A percentile compares a stretch with the other conserved stretches of the same genome.
These are phyloP conservation scores for Termitomyces sp. DNA, from an alignment of 768 basidiomycete genomes.

Conservation along the genomic window DNA sequence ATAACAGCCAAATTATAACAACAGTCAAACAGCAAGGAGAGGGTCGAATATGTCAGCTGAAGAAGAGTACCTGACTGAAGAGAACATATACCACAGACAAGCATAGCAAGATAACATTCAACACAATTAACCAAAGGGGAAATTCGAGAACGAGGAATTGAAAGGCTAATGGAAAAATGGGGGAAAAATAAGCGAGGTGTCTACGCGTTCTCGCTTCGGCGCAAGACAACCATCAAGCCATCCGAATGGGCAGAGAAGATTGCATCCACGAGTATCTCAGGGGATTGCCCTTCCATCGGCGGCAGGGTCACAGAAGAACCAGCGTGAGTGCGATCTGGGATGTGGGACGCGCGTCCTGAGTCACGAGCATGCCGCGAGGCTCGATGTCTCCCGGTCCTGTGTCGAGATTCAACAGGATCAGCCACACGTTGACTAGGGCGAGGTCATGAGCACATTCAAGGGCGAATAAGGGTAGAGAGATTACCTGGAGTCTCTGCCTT, in stretches of 20 bases:
- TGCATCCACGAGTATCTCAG: conserved; percentile 62
- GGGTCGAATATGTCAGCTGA: too few relatives aligned
- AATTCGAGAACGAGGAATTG: not conserved
- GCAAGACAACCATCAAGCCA: conserved; percentile 76
- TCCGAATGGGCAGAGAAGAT: conserved; percentile 87
- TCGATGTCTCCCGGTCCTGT: conserved; percentile 11
- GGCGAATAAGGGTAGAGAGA: not conserved
- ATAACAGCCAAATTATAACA: not conserved
- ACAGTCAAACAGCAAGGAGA: not conserved
- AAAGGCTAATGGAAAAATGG: not conserved
- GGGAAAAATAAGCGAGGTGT: not conserved
- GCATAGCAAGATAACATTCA: not conserved
- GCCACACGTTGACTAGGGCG: conserved; percentile 25
- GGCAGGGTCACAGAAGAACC: conserved; percentile 7
- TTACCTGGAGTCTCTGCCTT: conserved; percentile 63
- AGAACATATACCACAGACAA: not conserved
- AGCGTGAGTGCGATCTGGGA: conserved; percentile 9
- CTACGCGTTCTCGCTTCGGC: conserved; percentile 28
- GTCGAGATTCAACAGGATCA: conserved; percentile 23
- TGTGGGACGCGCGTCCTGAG: conserved; percentile 11
- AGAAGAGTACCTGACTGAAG: too few relatives aligned
- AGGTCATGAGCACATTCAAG: not conserved
- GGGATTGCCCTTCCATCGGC: conserved; percentile 21
- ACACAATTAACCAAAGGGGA: not conserved
- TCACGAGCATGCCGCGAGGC: conserved; percentile 10